Evolutionary conservation across 2,329 filamentous ascomycete species (phyloP).

Genomic region (Diplodia sapinea): DNA sequence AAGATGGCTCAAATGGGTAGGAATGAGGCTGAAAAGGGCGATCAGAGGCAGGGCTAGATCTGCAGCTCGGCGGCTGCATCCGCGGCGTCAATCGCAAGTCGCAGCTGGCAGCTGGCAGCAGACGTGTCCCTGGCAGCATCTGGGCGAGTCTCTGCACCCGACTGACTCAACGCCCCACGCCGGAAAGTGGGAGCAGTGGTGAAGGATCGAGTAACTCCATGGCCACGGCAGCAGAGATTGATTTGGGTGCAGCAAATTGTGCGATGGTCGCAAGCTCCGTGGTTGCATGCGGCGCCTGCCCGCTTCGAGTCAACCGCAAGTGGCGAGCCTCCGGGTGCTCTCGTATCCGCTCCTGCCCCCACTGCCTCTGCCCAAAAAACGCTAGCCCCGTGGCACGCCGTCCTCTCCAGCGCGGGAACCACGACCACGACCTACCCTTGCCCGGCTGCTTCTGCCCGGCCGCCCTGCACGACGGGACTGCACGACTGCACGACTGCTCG

Average conservation of each 20-base stretch:
- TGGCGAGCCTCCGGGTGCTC: not conserved
- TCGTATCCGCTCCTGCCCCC: slow-evolving; percentile 14
- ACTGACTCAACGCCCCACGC: too few relatives aligned
- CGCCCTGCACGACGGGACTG: too few relatives aligned
- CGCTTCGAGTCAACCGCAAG: not conserved
- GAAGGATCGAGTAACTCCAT: too few relatives aligned
- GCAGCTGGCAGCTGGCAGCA: not conserved
- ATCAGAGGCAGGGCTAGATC: not conserved
- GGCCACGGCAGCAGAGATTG: not conserved
- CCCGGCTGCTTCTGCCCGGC: too few relatives aligned
- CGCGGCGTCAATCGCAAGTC: not conserved
- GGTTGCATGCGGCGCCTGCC: slow-evolving; percentile 14
- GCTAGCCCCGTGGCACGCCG: not conserved
- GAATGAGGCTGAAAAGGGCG: slow-evolving; percentile 9
- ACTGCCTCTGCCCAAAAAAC: not conserved
- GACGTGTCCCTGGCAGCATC: slow-evolving; percentile 16
- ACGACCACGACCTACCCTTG: too few relatives aligned
- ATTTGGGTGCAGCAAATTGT: not conserved
- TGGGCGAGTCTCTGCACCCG: not conserved
- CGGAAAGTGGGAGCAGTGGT: not conserved
- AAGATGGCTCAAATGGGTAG: not conserved
- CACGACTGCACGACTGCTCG: too few relatives aligned
- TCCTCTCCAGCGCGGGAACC: not conserved
- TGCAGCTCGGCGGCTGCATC: not conserved
- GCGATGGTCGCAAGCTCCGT: slow-evolving; percentile 1